Conservation (phyloP, 202 grass and related monocot species). For the Setaria viridis region DNA sequence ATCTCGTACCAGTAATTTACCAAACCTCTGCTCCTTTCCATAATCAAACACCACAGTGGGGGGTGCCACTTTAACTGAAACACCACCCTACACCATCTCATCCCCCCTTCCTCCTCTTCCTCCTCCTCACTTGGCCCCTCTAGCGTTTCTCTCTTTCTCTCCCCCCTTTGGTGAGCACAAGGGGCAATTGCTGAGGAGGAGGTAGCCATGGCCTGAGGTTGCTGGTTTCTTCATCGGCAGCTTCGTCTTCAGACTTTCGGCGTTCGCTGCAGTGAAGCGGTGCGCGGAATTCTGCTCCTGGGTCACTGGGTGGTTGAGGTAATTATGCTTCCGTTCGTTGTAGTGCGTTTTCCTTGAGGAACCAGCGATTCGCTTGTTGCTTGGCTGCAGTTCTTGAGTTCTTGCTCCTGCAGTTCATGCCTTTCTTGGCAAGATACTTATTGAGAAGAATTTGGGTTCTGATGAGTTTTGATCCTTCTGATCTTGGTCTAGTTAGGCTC, state of each 20-base stretch:
- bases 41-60: slow-evolving; percentile 60
- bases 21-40: slow-evolving; percentile 67
- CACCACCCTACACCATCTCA: slow-evolving; percentile 33
- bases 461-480: slow-evolving; percentile 7
- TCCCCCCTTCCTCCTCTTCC: background rate
- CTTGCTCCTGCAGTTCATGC: background rate
- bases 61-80: slow-evolving; percentile 65
- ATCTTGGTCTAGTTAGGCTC: background rate
- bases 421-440: no score
- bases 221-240: slow-evolving; percentile 1
- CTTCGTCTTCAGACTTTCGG: slow-evolving; percentile 35
- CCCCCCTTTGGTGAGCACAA: slow-evolving; percentile 29
- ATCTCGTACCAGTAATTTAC: slow-evolving; percentile 61
- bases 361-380: background rate
- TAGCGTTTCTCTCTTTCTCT: background rate
- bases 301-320: slow-evolving; percentile 29
- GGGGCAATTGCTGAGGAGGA: slow-evolving; percentile 2
- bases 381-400: slow-evolving; percentile 30
- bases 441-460: slow-evolving; percentile 8
- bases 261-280: slow-evolving; percentile 16
- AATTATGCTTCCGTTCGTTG: slow-evolving; percentile 2
- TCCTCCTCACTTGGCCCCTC: background rate
- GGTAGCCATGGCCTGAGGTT: slow-evolving; percentile 43
- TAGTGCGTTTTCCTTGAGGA: background rate
- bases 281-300: slow-evolving; percentile 36